Evolutionary conservation across 805 yeast genomes (phyloP).

Genomic region (Cyberlindnera amylophila): DNA sequence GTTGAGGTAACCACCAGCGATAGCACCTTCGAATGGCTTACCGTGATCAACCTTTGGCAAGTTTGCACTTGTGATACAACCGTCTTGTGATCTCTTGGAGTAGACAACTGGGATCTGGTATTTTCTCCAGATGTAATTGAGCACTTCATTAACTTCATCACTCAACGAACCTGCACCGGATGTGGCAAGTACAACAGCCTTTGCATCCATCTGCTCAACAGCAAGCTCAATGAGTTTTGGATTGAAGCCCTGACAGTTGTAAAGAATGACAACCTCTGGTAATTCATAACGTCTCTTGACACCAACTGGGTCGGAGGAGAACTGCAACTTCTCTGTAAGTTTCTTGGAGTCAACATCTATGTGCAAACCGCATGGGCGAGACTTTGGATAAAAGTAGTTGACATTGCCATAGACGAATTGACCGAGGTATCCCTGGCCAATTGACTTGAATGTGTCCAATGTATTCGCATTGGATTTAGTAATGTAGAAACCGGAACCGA

Average conservation of each 20-base stretch:
- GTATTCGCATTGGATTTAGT: slow-evolving; percentile 70
- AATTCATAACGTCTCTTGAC: slow-evolving; percentile 27
- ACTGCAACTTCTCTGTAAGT: slow-evolving; percentile 18
- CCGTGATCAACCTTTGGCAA: slow-evolving; percentile 29
- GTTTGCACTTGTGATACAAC: slow-evolving; percentile 52
- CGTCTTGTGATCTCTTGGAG: slow-evolving; percentile 67
- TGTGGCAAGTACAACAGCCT: slow-evolving; percentile 62
- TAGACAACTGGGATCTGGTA: slow-evolving; percentile 52
- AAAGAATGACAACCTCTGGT: slow-evolving; percentile 50
- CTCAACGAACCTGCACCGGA: slow-evolving; percentile 71
- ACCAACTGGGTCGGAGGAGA: slow-evolving; percentile 24
- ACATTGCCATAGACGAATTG: slow-evolving; percentile 64
- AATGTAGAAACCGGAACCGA: slow-evolving; percentile 66
- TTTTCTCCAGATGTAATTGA: slow-evolving; percentile 36
- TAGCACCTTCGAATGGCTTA: slow-evolving; percentile 35
- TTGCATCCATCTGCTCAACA: slow-evolving; percentile 39
- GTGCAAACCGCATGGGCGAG: slow-evolving; percentile 43
- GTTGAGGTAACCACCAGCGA: slow-evolving; percentile 63
- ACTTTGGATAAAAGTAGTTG: slow-evolving; percentile 61
- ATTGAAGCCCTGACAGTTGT: slow-evolving; percentile 59
- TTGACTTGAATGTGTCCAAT: slow-evolving; percentile 62
- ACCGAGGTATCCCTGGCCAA: slow-evolving; percentile 69
- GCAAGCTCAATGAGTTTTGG: slow-evolving; percentile 44
- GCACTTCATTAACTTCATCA: slow-evolving; percentile 42
- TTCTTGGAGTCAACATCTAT: slow-evolving; percentile 35